phyloP scores from a whole-genome alignment of 2,329 filamentous ascomycete species.

The Curvularia verruculosa region DNA sequence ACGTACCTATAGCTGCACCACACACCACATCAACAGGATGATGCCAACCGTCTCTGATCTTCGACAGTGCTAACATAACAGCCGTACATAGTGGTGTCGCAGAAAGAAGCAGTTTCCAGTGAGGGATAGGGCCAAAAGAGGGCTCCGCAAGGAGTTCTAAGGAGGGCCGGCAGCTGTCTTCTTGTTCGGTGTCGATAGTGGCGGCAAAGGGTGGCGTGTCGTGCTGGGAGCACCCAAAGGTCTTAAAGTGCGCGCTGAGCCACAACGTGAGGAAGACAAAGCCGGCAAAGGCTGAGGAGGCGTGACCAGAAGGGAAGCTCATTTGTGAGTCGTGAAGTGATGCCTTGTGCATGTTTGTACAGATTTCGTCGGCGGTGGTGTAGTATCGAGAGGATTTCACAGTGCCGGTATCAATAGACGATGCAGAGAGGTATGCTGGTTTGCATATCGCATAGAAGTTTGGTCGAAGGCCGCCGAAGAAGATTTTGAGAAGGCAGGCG shows the following conservation, averaged over 20 bases:
- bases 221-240: conserved; percentile 15
- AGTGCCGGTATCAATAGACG: too few species aligned
- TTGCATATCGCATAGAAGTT: conserved; percentile 41
- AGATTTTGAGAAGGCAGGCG: conserved; percentile 40
- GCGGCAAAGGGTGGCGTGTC: not conserved
- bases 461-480: conserved; percentile 44
- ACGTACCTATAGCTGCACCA: conserved; percentile 65
- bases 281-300: conserved; percentile 40
- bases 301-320: conserved; percentile 42
- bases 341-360: conserved; percentile 16
- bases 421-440: conserved; percentile 14
- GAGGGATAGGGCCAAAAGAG: conserved; percentile 25
- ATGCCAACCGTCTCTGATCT: conserved; percentile 71
- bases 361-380: conserved; percentile 22
- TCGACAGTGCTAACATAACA: conserved; percentile 66
- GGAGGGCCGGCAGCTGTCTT: not conserved
- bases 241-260: conserved; percentile 37
- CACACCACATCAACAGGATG: conserved; percentile 72
- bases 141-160: not conserved
- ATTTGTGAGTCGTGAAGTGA: conserved; percentile 35
- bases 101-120: conserved; percentile 71
- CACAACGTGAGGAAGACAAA: conserved; percentile 41
- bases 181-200: not conserved
- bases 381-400: conserved; percentile 7
- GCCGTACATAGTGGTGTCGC: conserved; percentile 69